phyloP scores from a whole-genome alignment of 495 filamentous ascomycete species.

The Penicillium taxi region DNA sequence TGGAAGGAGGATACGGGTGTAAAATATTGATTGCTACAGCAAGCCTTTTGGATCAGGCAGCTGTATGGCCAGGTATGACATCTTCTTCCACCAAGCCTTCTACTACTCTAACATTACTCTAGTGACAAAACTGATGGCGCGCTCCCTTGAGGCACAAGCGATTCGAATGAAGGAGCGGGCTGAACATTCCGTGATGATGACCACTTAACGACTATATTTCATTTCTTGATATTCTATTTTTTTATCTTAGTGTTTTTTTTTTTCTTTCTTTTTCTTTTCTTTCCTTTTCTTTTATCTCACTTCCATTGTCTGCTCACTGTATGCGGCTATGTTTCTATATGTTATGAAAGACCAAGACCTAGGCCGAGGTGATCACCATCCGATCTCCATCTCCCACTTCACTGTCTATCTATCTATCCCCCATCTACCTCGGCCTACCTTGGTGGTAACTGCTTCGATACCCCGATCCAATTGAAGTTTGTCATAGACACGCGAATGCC shows the following conservation, averaged over 20 bases:
- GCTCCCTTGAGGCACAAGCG: constrained; percentile 78
- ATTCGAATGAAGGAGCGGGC: constrained; percentile 67
- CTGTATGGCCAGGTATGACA: constrained; percentile 82
- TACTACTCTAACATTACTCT: constrained; percentile 5
- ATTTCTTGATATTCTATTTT: constrained; percentile 1
- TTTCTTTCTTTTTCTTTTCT: constrained; percentile 2
- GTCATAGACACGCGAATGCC: constrained; percentile 20
- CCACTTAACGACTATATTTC: constrained; percentile 25
- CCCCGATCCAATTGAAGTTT: constrained; percentile 15
- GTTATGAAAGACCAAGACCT: constrained; percentile 9
- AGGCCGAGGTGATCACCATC: constrained; percentile 3
- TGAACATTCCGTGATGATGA: constrained; percentile 52
- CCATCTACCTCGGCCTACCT: constrained; percentile 2
- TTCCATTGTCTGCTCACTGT: background rate
- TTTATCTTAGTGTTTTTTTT: constrained; percentile 2
- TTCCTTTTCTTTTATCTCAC: constrained; percentile 1
- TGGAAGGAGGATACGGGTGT: constrained; percentile 67
- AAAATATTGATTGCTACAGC: constrained; percentile 84
- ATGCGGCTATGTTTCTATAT: constrained; percentile 5
- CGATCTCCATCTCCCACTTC: background rate
- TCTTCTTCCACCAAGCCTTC: background rate
- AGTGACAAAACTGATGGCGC: constrained; percentile 86
- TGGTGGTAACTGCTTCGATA: constrained; percentile 12
- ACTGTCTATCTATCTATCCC: background rate
- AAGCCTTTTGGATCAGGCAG: constrained; percentile 79